Evolutionary conservation across 352 stramenopile genomes (phyloP), one percentile per base, ranked within the genome.

Genomic region (Phytophthora colocasiae): DNA sequence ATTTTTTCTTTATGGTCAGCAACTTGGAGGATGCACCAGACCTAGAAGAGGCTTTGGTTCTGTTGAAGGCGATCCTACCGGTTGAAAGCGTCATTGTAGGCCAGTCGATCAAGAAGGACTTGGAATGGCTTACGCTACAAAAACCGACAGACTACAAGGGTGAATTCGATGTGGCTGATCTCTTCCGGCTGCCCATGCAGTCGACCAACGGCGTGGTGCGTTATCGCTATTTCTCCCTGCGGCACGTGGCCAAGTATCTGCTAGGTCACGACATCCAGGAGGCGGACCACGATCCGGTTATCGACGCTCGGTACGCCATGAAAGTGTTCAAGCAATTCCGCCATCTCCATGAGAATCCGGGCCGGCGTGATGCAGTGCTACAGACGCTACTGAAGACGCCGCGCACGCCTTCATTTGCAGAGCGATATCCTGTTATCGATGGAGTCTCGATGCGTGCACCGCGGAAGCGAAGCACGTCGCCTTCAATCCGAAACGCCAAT

Each of bases 101-200:
- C 9, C 93, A 98, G 66, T 95, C 87, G 24, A 97, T 98, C 56
- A 91, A 97, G 76, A 96, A 98, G 58, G 93, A 98, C 65, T 77
- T 97, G 11, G 85, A 96, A 43, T 98, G 93, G 93, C 84, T 97
- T 17, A 80, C 70, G 12, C 78, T 98, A 41, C 74, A 92, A 60
- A 84, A 92, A 39, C 85, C 82, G 8, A 76, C 63, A 6, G 91
- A 98, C 63, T 98, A 96, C 83, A 89, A 85, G 63, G 72, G 80
- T 19, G 87, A 91, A 58, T 93, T 96, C 22, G 87, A 97, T 47
- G 86, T 97, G 2, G 88, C 85, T 2, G 82, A 93, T 32, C 73
- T 97, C 6, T 97, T 97, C 65, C 82, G 88, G 14, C 80, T 95
- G 24, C 86, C 85, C 0, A 90, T 91, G 79, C 84, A 91, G 54